Conservation (phyloP, 2,329 filamentous ascomycete species). For the Hymenoscyphus occultus region DNA sequence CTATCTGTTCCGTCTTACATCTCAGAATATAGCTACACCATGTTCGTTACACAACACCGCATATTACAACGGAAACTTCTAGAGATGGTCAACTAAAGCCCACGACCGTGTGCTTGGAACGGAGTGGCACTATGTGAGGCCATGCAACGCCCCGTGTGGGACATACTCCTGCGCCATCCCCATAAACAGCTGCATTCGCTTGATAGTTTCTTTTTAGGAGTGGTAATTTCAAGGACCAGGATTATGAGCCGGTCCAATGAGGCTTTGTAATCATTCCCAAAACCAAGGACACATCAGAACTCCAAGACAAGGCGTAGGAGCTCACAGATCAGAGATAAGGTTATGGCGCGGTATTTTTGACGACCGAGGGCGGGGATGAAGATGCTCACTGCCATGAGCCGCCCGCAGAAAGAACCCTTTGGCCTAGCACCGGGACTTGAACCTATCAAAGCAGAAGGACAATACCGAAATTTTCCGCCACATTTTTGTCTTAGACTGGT, state of each 20-base stretch:
- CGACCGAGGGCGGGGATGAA: slow-evolving; percentile 7
- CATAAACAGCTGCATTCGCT: slow-evolving; percentile 13
- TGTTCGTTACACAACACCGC: neutral
- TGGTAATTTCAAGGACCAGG: neutral
- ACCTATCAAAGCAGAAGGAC: neutral
- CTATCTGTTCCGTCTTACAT: neutral
- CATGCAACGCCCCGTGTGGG: slow-evolving; percentile 3
- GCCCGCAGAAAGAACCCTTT: neutral
- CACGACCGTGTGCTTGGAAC: slow-evolving; percentile 15
- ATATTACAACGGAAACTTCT: slow-evolving; percentile 11
- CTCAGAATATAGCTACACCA: neutral
- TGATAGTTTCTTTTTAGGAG: slow-evolving; percentile 8
- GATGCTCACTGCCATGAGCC: slow-evolving; percentile 1
- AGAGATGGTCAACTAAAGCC: slow-evolving; percentile 4
- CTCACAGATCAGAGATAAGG: neutral
- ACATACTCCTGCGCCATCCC: slow-evolving; percentile 12
- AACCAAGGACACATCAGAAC: neutral
- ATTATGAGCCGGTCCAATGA: neutral
- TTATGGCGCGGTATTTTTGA: neutral
- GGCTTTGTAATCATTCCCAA: neutral
- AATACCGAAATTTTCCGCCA: neutral
- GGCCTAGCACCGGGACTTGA: neutral
- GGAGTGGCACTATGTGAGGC: slow-evolving; percentile 8
- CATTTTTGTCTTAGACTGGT: neutral
- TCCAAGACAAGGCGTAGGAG: neutral